Percentiles rank a stretch among this genome's conserved stretches.
phyloP scores from a whole-genome alignment of 495 filamentous ascomycete genomes.

The Staphylotrichum longicolle region DNA sequence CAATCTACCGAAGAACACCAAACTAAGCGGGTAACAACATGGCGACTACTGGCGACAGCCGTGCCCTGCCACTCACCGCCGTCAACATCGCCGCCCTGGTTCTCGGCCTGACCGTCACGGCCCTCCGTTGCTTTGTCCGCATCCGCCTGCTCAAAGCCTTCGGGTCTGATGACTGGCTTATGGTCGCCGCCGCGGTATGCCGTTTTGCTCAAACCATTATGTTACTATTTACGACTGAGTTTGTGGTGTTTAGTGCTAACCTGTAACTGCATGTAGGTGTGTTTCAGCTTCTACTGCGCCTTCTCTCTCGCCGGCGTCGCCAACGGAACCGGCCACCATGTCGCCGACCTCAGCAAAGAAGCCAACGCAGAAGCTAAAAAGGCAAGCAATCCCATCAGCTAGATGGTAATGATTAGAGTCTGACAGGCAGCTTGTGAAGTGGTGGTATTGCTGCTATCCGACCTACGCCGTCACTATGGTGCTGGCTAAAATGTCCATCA shows the following conservation, averaged over 20 bases:
- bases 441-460: slow-evolving; percentile 32
- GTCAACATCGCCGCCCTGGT: slow-evolving; percentile 12
- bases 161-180: slow-evolving; percentile 24
- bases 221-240: too few species aligned
- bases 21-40: too few species aligned
- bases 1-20: too few species aligned
- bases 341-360: slow-evolving; percentile 3
- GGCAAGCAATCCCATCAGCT: slow-evolving; percentile 8
- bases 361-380: slow-evolving; percentile 11
- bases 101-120: slow-evolving; percentile 13
- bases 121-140: slow-evolving; percentile 23
- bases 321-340: slow-evolving; percentile 18
- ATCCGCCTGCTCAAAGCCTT: slow-evolving; percentile 21
- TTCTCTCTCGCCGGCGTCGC: slow-evolving; percentile 17
- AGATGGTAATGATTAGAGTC: too few species aligned
- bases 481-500: slow-evolving; percentile 44
- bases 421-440: slow-evolving; percentile 13
- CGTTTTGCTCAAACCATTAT: too few species aligned
- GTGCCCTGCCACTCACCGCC: slow-evolving; percentile 8
- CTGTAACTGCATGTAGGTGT: not conserved
- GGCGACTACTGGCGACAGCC: slow-evolving; percentile 1
- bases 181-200: slow-evolving; percentile 17
- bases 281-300: slow-evolving; percentile 18
- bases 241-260: not conserved
- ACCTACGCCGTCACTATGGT: slow-evolving; percentile 28